Evolutionary conservation across 2,329 filamentous ascomycete species (phyloP), one percentile per base, ranked within the genome.

Genomic region (Stachybotrys elegans): DNA sequence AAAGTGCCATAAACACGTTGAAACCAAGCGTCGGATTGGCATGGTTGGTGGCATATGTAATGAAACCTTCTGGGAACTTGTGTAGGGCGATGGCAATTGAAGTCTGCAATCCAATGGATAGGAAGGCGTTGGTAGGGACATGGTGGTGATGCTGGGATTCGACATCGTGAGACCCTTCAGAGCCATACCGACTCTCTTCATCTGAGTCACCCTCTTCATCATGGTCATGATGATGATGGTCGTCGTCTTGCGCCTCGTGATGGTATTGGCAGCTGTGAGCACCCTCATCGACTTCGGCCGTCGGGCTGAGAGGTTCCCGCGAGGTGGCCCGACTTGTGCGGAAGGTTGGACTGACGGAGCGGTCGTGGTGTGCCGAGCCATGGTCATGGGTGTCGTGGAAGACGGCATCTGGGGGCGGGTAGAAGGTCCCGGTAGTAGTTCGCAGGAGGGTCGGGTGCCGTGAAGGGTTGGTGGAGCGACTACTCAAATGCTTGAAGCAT

Each of bases 1-100:
- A 95, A 7, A 98, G 78, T 1, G 93, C 92, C 64, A 97, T 79
- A 68, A 98, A 98, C 43, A 98, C 89, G 42, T 88, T 86, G 65
- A 95, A 82, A 17, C 93, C 93, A 0, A 98, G 79, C 0, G 78
- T 74, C 0, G 93, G 91, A 61, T 91, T 97, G 12, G 90, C 92
- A 61, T 98, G 93, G 65, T 97, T 98, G 9, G 93, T 96, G 9
- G 93, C 92, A 62, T 94, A 98, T 1, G 92, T 97, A 54, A 98
- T 84, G 61, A 86, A 86, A 19, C 82, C 82, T 57, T 85, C 93
- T 2, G 93, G 93, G 27, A 97, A 85, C 62, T 98, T 98, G 71
- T 98, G 93, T 2, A 98, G 73, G 7, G 92, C 90, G 50, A 98
- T 97, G 6, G 93, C 93, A 41, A 96, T 84, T 14, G 88, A 92